Conservation (phyloP, 345 rosid species). For the Moricandia moricandioides region DNA sequence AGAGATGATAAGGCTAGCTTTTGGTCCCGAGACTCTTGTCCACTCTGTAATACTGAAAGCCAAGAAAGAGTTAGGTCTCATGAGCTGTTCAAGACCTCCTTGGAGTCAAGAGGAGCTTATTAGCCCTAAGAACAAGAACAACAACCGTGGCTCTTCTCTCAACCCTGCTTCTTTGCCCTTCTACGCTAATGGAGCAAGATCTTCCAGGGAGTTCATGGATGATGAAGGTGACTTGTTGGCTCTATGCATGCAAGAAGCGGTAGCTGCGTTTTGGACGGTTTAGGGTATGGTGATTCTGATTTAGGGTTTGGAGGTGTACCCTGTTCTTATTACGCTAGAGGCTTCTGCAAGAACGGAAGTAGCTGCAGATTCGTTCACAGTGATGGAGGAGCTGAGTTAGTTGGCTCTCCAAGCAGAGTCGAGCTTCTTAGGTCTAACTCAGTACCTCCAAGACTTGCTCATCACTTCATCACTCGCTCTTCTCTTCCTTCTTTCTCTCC, state of each 20-base stretch:
- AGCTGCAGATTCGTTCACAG: constrained; percentile 80
- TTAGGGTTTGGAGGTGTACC: constrained; percentile 83
- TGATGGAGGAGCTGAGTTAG: constrained; percentile 44
- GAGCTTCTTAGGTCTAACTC: constrained; percentile 87
- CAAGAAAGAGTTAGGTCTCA: constrained; percentile 64
- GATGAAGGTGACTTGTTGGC: constrained; percentile 49
- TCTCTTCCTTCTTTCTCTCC: constrained; percentile 71
- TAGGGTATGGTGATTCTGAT: constrained; percentile 63
- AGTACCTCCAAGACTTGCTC: constrained; percentile 60
- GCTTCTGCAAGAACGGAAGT: constrained; percentile 83
- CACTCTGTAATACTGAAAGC: constrained; percentile 72
- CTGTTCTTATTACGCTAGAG: constrained; percentile 85
- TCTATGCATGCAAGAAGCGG: constrained; percentile 66
- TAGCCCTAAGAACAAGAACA: constrained; percentile 37
- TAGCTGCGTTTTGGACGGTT: constrained; percentile 61
- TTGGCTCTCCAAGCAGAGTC: constrained; percentile 73
- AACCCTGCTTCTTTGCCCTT: constrained; percentile 70
- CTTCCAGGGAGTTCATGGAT: constrained; percentile 45
- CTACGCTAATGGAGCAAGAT: constrained; percentile 50
- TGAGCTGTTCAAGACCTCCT: constrained; percentile 43
- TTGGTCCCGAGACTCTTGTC: constrained; percentile 77
- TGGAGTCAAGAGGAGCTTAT: constrained; percentile 56
- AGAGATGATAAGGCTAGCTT: constrained; percentile 90
- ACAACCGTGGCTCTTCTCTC: constrained; percentile 42
- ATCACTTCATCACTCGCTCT: constrained; percentile 56